A percentile compares a stretch with the other conserved stretches of the same genome.
Evolutionary conservation across 257 asterid genomes (phyloP).

Genomic region (Vinca minor): DNA sequence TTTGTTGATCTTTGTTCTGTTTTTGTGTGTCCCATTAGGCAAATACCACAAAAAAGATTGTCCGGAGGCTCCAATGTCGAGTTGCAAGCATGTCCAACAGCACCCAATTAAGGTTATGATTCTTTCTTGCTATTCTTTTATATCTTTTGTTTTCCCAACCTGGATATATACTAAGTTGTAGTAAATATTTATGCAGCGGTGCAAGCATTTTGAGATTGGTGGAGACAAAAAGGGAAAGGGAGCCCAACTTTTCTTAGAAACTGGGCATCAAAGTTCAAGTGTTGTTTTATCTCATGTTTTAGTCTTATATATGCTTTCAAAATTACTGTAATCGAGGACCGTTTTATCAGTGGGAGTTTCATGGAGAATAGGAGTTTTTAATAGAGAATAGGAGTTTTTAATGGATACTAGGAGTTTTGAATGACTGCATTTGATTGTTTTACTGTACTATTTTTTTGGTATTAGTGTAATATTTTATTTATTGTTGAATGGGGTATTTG

Average conservation of each 20-base stretch:
- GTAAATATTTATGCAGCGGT: conserved; percentile 13
- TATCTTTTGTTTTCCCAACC: not conserved
- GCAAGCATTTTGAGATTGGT: conserved; percentile 25
- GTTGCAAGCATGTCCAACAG: conserved; percentile 65
- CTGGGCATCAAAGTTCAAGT: not conserved
- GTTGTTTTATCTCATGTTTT: not conserved
- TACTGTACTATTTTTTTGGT: too few relatives aligned
- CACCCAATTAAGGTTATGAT: conserved; percentile 57
- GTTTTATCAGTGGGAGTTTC: too few relatives aligned
- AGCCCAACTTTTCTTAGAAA: conserved; percentile 13
- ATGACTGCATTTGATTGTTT: too few relatives aligned
- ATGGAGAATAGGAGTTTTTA: too few relatives aligned
- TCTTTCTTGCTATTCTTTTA: not conserved
- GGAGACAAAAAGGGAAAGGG: conserved; percentile 27
- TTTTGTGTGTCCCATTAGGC: conserved; percentile 29
- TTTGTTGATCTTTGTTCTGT: not conserved
- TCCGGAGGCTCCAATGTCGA: conserved; percentile 60
- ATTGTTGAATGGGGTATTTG: too few relatives aligned
- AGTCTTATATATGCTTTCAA: not conserved
- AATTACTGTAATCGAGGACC: too few relatives aligned
- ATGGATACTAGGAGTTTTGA: too few relatives aligned
- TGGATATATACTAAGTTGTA: not conserved
- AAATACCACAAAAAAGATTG: conserved; percentile 70
- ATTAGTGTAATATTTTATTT: too few relatives aligned
- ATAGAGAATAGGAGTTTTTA: too few relatives aligned